phyloP scores from a whole-genome alignment of 129 eudicot genomes.

The Arctium minus region DNA sequence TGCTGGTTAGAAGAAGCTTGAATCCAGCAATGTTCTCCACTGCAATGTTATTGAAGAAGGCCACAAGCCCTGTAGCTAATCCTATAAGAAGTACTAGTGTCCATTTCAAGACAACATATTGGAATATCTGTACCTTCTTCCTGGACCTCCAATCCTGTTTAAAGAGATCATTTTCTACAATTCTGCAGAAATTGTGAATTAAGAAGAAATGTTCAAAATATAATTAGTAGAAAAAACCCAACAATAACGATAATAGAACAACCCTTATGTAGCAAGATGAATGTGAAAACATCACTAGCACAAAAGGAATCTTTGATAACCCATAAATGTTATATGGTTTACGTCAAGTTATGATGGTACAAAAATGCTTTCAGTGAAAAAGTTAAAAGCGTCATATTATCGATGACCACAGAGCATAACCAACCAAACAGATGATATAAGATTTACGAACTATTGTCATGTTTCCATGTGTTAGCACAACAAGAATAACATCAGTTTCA shows the following conservation, averaged over 20 bases:
- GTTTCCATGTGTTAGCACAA: conserved; percentile 10
- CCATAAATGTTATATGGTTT: background rate
- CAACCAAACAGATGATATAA: background rate
- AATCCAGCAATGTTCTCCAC: conserved; percentile 96
- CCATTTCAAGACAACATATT: conserved; percentile 86
- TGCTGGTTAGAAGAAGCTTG: conserved; percentile 72
- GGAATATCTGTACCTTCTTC: conserved; percentile 72
- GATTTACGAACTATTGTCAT: background rate
- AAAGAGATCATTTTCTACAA: conserved; percentile 86
- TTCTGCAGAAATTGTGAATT: conserved; percentile 50
- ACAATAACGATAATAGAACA: background rate
- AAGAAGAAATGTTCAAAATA: background rate
- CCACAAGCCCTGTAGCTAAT: conserved; percentile 79
- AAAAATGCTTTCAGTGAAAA: background rate
- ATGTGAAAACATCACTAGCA: background rate
- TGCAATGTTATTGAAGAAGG: conserved; percentile 80
- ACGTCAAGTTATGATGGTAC: background rate
- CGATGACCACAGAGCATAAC: conserved; percentile 1
- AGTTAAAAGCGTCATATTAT: background rate
- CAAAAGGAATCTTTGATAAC: background rate
- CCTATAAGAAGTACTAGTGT: conserved; percentile 84
- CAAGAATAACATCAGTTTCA: conserved; percentile 4
- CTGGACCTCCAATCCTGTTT: conserved; percentile 99
- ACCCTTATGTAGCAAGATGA: background rate
- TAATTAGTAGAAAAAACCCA: background rate